Conservation (phyloP, 2,329 filamentous ascomycete species). For the Hortaea werneckii region DNA sequence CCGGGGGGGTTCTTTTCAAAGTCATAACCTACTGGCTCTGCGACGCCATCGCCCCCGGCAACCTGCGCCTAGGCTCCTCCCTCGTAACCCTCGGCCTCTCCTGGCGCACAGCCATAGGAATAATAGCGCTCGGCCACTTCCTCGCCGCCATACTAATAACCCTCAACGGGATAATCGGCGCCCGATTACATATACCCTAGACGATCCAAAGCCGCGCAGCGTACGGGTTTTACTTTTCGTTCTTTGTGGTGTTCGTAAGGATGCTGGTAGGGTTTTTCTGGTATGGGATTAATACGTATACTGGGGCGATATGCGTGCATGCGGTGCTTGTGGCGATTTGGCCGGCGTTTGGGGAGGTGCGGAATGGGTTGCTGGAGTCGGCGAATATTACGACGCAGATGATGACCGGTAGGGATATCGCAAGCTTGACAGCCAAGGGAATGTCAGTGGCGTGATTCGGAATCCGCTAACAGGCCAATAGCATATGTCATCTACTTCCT, state of each 20-base stretch:
- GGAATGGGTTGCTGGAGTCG: constrained; percentile 9
- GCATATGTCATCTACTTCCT: constrained; percentile 16
- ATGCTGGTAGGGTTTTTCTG: constrained; percentile 29
- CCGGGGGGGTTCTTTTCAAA: too few relatives aligned
- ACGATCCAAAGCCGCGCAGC: constrained; percentile 18
- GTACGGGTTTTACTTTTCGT: constrained; percentile 19
- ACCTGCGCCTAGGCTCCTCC: constrained; percentile 12
- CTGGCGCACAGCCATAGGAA: constrained; percentile 12
- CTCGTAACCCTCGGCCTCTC: constrained; percentile 14
- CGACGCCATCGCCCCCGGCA: constrained; percentile 12
- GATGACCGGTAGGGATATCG: too few relatives aligned
- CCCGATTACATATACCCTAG: constrained; percentile 19
- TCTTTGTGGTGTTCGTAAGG: constrained; percentile 19
- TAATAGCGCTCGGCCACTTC: constrained; percentile 13
- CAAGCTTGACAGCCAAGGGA: too few relatives aligned
- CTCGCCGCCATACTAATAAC: constrained; percentile 10
- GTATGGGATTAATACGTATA: constrained; percentile 24
- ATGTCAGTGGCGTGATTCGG: too few relatives aligned
- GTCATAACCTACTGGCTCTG: constrained; percentile 17
- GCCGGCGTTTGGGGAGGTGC: constrained; percentile 11
- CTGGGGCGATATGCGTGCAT: constrained; percentile 19
- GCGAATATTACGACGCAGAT: constrained; percentile 14
- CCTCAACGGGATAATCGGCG: constrained; percentile 14
- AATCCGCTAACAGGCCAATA: not conserved
- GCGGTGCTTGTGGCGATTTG: constrained; percentile 19